Evolutionary conservation across 768 basidiomycete species (phyloP), one percentile per base, ranked within the genome.

Genomic region (Amanita rimosa): DNA sequence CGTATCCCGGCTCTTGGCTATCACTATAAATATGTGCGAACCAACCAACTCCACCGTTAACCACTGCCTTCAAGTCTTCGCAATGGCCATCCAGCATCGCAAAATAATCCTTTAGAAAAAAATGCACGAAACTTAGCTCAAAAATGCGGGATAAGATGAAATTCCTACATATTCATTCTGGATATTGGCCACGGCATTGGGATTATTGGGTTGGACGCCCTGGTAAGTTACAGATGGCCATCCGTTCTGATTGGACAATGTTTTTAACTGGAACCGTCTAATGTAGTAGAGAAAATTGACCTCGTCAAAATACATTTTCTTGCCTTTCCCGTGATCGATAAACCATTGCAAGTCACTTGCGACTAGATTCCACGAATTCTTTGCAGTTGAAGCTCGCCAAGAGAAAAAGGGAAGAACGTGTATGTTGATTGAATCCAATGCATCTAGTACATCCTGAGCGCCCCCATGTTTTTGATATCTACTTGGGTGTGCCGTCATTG

Each of bases 21-120:
- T 81, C 81, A 8, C 69, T 71, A 53, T 81, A 82, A 44, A 81
- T 74, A 55, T 83, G 80, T 16, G 76, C 76, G 55, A 83, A 83
- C 81, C 80, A 83, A 2, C 79, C 78, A 13, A 82, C 60, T 33
- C 78, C 78, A 4, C 79, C 77, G 0, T 67, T 68, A 11, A 62
- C 60, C 13, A 71, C 71, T 0, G 52, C 49, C 60, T 83, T 83
- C 45, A 83, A 60, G 53, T 70, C 64, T 37, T 62, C 52, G 53
- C 79, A 83, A 45, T 78, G 70, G 1, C 59, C 52, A 53, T 83
- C 79, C 14, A 83, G 69, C 11, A 83, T 54, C 3, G 56, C 55
- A 50, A 66, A 81, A 53, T 81, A 83, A 45, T 64, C 70, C 52
- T 44, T n/a, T n/a, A n/a, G n/a, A n/a, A 14, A 3, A 37, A 4